A percentile compares a stretch with the other conserved stretches of the same genome.
These are phyloP conservation scores for Penicillium sp. DNA, from an alignment of 2,329 filamentous ascomycete genomes.

Conservation along the genomic window DNA sequence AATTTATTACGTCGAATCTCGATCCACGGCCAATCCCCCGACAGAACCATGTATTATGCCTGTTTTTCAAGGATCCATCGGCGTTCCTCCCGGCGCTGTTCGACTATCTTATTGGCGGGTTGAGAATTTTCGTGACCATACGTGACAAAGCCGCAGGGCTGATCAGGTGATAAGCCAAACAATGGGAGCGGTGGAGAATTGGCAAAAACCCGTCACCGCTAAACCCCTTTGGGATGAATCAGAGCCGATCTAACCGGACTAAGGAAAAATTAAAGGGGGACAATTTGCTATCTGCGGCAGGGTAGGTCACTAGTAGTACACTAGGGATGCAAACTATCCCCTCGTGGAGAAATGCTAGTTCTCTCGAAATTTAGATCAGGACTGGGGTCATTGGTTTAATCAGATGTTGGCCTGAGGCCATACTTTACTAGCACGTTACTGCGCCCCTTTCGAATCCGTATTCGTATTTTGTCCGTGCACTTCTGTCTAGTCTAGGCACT, in stretches of 20 bases:
- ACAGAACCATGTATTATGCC: not conserved
- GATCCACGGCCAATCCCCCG: not conserved
- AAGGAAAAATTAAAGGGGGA: not conserved
- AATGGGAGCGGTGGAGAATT: too few relatives aligned
- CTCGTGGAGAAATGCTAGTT: not conserved
- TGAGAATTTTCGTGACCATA: not conserved
- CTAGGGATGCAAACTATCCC: not conserved
- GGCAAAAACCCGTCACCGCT: not conserved
- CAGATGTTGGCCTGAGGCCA: not conserved
- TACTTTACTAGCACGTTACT: not conserved
- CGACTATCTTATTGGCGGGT: not conserved
- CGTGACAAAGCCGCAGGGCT: not conserved
- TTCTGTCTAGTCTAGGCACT: too few relatives aligned
- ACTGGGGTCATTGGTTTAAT: not conserved
- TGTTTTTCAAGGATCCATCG: not conserved
- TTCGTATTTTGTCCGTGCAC: not conserved
- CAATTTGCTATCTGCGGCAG: not conserved
- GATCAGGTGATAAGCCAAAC: not conserved
- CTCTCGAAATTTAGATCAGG: not conserved
- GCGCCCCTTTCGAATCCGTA: not conserved
- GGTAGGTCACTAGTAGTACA: not conserved
- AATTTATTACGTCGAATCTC: conserved; percentile 14
- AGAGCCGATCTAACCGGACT: not conserved
- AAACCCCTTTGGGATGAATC: not conserved
- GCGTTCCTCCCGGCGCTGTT: not conserved